phyloP scores from a whole-genome alignment of 176 grass and related monocot genomes.

The Melocanna baccifera region DNA sequence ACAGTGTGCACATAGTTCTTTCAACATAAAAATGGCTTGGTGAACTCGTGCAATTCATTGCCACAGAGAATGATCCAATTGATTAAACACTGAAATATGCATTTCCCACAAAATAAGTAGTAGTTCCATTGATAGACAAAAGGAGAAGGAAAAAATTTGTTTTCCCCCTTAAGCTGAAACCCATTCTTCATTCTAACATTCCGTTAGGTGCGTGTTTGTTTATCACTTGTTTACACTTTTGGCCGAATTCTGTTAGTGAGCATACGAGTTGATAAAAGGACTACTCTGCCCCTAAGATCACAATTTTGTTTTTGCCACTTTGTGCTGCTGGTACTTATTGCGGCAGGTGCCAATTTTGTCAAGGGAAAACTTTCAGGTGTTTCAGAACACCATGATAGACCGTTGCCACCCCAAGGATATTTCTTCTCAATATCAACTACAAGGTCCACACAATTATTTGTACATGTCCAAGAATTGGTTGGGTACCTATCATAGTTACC shows the following conservation, averaged over 20 bases:
- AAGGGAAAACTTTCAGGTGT: background rate
- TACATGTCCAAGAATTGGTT: background rate
- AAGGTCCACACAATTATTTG: background rate
- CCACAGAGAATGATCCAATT: background rate
- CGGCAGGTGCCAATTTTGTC: background rate
- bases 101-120: conserved; percentile 2
- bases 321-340: background rate
- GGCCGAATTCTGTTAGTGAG: background rate
- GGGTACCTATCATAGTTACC: background rate
- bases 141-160: background rate
- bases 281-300: background rate
- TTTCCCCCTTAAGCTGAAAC: background rate
- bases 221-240: background rate
- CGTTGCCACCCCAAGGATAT: background rate
- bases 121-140: background rate
- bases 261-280: background rate
- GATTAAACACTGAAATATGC: background rate
- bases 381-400: background rate
- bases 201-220: background rate
- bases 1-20: background rate
- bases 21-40: background rate
- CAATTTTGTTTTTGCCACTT: background rate
- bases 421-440: background rate
- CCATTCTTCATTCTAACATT: background rate
- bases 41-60: background rate